phyloP scores from a whole-genome alignment of 345 rosid species.

The Chamaenerion angustifolium region DNA sequence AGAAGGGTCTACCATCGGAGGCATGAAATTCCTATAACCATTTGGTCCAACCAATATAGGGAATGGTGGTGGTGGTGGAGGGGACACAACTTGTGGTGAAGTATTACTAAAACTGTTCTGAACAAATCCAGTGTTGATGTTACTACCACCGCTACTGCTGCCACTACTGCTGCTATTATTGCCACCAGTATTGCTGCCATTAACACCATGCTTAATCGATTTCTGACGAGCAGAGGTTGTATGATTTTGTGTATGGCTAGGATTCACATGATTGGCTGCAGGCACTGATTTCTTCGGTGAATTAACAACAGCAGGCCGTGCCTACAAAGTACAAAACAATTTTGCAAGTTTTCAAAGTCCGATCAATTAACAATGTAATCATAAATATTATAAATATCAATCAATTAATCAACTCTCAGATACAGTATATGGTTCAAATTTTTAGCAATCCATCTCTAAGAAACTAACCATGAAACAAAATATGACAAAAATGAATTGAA shows the following conservation, averaged over 20 bases:
- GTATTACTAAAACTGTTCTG: conserved; percentile 18
- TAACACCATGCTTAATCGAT: conserved; percentile 17
- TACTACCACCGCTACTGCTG: conserved; percentile 10
- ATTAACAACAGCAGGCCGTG: conserved; percentile 10
- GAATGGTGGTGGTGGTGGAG: conserved; percentile 35
- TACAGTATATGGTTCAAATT: too few relatives aligned
- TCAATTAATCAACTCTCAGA: too few relatives aligned
- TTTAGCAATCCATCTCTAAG: too few relatives aligned
- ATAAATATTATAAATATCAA: too few relatives aligned
- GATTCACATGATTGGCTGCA: conserved; percentile 16
- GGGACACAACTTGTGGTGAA: conserved; percentile 19
- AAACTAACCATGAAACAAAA: not conserved
- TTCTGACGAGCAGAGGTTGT: conserved; percentile 20
- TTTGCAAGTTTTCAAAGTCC: not conserved
- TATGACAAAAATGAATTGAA: not conserved
- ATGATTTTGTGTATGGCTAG: conserved; percentile 19
- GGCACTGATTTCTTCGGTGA: conserved; percentile 18
- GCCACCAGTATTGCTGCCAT: too few relatives aligned
- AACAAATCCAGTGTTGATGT: conserved; percentile 18
- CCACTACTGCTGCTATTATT: too few relatives aligned
- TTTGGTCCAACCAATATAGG: conserved; percentile 20
- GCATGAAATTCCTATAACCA: conserved; percentile 18
- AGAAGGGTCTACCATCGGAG: conserved; percentile 21
- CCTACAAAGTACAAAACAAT: conserved; percentile 11
- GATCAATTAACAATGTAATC: too few relatives aligned